Percentiles rank a stretch among this genome's conserved stretches.
These are phyloP conservation scores for Pythium oligandrum DNA, from an alignment of 352 stramenopile species.

Conservation along the genomic window DNA sequence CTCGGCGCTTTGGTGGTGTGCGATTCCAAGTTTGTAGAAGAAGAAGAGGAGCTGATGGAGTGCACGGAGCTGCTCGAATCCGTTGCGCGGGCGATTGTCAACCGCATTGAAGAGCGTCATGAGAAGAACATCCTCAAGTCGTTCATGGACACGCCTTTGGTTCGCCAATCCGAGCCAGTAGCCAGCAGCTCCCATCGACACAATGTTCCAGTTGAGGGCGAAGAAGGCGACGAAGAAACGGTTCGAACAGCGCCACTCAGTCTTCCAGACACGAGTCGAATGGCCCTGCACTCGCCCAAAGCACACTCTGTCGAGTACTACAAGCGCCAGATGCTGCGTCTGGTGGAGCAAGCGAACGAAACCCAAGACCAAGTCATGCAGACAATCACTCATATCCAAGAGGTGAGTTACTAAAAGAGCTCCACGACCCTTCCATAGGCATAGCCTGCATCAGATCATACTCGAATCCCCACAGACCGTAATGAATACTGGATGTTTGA, in stretches of 20 bases:
- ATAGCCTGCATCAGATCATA: no score
- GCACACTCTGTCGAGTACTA: conserved; percentile 36
- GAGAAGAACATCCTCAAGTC: conserved; percentile 42
- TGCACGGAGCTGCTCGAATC: conserved; percentile 29
- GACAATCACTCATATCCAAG: conserved; percentile 19
- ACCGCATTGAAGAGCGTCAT: conserved; percentile 34
- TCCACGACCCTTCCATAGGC: no score
- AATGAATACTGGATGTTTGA: no score
- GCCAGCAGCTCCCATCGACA: background rate
- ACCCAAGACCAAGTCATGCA: conserved; percentile 66
- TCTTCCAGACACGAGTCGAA: background rate
- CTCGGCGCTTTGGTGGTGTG: conserved; percentile 68
- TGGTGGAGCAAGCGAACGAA: conserved; percentile 62
- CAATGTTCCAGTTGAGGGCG: conserved; percentile 9
- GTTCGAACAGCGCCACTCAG: conserved; percentile 4
- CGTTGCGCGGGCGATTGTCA: conserved; percentile 28
- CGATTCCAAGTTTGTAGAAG: conserved; percentile 34
- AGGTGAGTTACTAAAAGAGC: conserved; percentile 16
- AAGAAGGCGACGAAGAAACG: conserved; percentile 8
- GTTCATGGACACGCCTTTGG: conserved; percentile 48
- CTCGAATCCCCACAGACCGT: no score
- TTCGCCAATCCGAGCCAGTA: conserved; percentile 44
- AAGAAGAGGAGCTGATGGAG: conserved; percentile 37
- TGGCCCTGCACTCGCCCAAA: conserved; percentile 5
- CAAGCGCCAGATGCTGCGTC: conserved; percentile 60